Evolutionary conservation across 345 rosid genomes (phyloP).

Genomic region (Gossypium mustelinum): DNA sequence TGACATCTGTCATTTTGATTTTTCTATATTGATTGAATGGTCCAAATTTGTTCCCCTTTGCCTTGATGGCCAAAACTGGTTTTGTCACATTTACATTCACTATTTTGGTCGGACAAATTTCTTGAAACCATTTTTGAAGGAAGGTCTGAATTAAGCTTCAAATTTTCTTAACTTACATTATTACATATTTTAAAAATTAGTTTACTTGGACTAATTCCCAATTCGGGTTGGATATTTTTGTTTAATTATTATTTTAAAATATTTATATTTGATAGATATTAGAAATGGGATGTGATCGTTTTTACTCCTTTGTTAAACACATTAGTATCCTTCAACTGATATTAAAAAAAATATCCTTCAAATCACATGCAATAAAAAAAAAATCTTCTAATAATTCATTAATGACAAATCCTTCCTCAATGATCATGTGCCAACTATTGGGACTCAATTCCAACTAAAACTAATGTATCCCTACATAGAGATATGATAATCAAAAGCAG

Average conservation of each 20-base stretch:
- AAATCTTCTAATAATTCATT: background rate
- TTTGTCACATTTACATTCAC: too few relatives aligned
- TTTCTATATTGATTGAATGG: background rate
- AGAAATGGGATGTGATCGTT: too few relatives aligned
- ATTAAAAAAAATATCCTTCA: too few relatives aligned
- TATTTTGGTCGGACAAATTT: background rate
- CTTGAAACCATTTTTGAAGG: background rate
- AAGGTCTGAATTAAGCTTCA: background rate
- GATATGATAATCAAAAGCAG: too few relatives aligned
- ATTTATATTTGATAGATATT: too few relatives aligned
- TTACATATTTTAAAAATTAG: too few relatives aligned
- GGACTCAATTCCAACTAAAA: background rate
- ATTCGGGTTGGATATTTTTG: too few relatives aligned
- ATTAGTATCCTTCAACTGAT: too few relatives aligned
- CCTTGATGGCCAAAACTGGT: background rate
- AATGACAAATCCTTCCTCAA: background rate
- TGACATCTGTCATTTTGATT: slow-evolving; percentile 26
- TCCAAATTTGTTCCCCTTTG: background rate
- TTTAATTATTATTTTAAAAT: too few relatives aligned
- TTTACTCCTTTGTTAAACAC: too few relatives aligned
- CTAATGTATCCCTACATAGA: background rate
- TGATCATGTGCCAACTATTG: background rate
- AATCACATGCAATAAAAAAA: background rate
- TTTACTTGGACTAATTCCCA: too few relatives aligned
- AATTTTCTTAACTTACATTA: too few relatives aligned